Evolutionary conservation across 495 filamentous ascomycete genomes (phyloP).

Genomic region (Xanthoparmelia taractica): DNA sequence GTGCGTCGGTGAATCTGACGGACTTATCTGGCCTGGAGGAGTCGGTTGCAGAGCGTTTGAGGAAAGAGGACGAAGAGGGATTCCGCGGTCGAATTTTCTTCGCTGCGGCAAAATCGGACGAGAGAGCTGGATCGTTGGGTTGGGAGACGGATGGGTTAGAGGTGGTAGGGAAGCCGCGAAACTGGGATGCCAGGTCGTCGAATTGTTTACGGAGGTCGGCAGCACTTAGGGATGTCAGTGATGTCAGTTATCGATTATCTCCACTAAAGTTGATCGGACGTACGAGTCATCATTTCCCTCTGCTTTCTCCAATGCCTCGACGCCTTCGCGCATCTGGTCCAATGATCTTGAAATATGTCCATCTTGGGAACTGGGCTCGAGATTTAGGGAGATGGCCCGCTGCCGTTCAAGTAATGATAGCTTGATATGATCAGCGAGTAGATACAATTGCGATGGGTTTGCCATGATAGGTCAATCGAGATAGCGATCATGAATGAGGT

Average conservation of each 20-base stretch:
- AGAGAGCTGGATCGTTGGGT: slow-evolving; percentile 61
- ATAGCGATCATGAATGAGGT: not conserved
- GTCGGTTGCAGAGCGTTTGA: slow-evolving; percentile 32
- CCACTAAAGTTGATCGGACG: not conserved
- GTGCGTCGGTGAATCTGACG: slow-evolving; percentile 82
- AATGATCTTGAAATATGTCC: slow-evolving; percentile 83
- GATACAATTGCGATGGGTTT: slow-evolving; percentile 47
- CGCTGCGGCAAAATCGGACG: slow-evolving; percentile 59
- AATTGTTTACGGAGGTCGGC: slow-evolving; percentile 46
- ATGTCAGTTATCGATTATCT: not conserved
- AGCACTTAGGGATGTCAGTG: not conserved
- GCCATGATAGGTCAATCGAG: slow-evolving; percentile 39
- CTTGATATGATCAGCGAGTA: slow-evolving; percentile 50
- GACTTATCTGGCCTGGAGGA: slow-evolving; percentile 57
- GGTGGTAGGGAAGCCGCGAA: slow-evolving; percentile 50
- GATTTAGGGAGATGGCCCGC: slow-evolving; percentile 77
- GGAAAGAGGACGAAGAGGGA: slow-evolving; percentile 34
- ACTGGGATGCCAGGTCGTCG: slow-evolving; percentile 52
- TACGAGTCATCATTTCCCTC: slow-evolving; percentile 51
- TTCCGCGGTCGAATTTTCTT: slow-evolving; percentile 35
- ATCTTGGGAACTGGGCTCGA: slow-evolving; percentile 78
- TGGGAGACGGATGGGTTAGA: slow-evolving; percentile 45
- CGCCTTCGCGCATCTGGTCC: slow-evolving; percentile 74
- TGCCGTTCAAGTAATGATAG: slow-evolving; percentile 68
- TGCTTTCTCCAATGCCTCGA: slow-evolving; percentile 63